A percentile compares a stretch with the other conserved stretches of the same genome.
Evolutionary conservation across 2,329 filamentous ascomycete genomes (phyloP).

Genomic region (Botrytis elliptica): DNA sequence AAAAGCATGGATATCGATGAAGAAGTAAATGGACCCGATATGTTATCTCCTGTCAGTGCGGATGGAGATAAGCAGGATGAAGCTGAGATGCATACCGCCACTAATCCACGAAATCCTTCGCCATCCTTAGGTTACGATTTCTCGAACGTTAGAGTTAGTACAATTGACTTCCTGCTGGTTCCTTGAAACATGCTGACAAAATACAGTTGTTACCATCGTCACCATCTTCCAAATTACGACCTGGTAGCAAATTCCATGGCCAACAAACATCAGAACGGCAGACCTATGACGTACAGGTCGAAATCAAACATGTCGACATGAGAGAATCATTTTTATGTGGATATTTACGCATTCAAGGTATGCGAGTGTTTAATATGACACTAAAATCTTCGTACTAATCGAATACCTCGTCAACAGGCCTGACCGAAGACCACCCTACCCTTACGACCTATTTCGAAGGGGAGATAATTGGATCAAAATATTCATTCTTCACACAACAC

Average conservation of each 20-base stretch:
- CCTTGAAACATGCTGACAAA: neutral
- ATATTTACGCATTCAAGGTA: constrained; percentile 93
- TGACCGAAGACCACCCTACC: constrained; percentile 96
- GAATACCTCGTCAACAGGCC: constrained; percentile 57
- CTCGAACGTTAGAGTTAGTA: constrained; percentile 54
- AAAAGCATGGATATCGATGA: constrained; percentile 47
- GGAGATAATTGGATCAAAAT: constrained; percentile 93
- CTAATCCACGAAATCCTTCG: constrained; percentile 40
- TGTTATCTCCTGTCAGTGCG: constrained; percentile 40
- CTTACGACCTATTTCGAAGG: constrained; percentile 97
- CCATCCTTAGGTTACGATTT: constrained; percentile 54
- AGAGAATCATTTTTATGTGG: constrained; percentile 91
- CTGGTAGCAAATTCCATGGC: constrained; percentile 84
- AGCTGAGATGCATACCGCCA: constrained; percentile 37
- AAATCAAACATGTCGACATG: constrained; percentile 95
- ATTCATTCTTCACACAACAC: constrained; percentile 89
- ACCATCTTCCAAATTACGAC: constrained; percentile 82
- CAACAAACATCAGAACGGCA: constrained; percentile 92
- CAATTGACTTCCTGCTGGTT: neutral
- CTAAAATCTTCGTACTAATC: constrained; percentile 20
- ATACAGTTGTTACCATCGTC: constrained; percentile 60
- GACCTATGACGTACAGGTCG: constrained; percentile 92
- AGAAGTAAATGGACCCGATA: constrained; percentile 36
- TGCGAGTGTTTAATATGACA: neutral
- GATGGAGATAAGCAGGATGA: constrained; percentile 43